Percentiles rank a stretch among this genome's conserved stretches.
Evolutionary conservation across 441 rosid species (phyloP).

Genomic region (Populus trichocarpa): DNA sequence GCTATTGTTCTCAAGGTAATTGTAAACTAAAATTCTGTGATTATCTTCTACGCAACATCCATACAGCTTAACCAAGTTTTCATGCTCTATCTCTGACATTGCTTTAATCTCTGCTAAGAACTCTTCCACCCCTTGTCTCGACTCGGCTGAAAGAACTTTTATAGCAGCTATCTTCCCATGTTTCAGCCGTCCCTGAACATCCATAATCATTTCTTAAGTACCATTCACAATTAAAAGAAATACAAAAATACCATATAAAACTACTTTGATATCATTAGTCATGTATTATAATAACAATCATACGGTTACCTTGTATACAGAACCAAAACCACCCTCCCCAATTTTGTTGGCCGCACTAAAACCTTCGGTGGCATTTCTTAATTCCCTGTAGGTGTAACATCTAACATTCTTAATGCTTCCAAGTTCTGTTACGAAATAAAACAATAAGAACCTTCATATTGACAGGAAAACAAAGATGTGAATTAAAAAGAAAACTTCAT

Average conservation of each 20-base stretch:
- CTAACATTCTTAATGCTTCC: constrained; percentile 44
- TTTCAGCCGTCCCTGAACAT: constrained; percentile 80
- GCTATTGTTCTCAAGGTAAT: constrained; percentile 87
- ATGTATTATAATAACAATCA: constrained; percentile 1
- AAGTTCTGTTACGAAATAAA: constrained; percentile 34
- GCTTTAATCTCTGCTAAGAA: constrained; percentile 84
- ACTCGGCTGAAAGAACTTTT: constrained; percentile 88
- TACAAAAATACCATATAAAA: constrained; percentile 1
- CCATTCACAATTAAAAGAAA: constrained; percentile 4
- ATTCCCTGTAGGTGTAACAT: constrained; percentile 57
- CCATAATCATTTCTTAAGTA: constrained; percentile 7
- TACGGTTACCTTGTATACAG: constrained; percentile 70
- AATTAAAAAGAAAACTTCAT: neutral
- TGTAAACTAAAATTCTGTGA: constrained; percentile 87
- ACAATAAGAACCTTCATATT: constrained; percentile 6
- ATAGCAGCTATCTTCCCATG: constrained; percentile 78
- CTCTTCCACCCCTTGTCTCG: constrained; percentile 74
- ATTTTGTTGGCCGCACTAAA: constrained; percentile 60
- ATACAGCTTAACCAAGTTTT: constrained; percentile 80
- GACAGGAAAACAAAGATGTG: neutral
- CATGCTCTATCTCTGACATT: constrained; percentile 79
- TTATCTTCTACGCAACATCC: constrained; percentile 84
- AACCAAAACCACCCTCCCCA: constrained; percentile 97
- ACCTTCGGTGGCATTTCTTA: constrained; percentile 65
- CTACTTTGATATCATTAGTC: neutral